A percentile compares a stretch with the other conserved stretches of the same genome.
Evolutionary conservation across 768 basidiomycete species (phyloP).

Genomic region (Cubamyces lactineus): DNA sequence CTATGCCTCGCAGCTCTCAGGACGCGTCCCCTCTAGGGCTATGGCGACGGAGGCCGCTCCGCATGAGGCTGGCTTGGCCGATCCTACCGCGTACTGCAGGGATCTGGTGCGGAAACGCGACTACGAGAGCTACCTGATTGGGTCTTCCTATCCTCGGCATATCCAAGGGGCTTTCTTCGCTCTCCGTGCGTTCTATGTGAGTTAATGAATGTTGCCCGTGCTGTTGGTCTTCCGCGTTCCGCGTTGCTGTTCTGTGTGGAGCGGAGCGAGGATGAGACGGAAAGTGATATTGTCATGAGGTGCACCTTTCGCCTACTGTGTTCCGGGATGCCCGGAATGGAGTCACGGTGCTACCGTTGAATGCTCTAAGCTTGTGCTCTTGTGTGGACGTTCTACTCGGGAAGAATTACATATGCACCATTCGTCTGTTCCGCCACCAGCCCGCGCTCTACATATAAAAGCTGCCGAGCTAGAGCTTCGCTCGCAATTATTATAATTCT

Average conservation of each 20-base stretch:
- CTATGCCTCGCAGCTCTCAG: background rate
- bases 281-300: no score
- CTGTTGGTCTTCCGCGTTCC: background rate
- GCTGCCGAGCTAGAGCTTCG: no score
- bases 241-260: background rate
- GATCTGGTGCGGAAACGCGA: conserved; percentile 77
- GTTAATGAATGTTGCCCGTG: conserved; percentile 37
- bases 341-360: no score
- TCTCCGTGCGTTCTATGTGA: conserved; percentile 81
- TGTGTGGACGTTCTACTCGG: no score
- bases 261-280: no score
- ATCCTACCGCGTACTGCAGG: conserved; percentile 63
- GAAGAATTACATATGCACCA: no score
- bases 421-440: no score
- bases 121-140: conserved; percentile 76
- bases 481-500: no score
- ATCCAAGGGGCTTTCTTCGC: conserved; percentile 73
- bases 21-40: background rate
- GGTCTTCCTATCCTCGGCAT: conserved; percentile 72
- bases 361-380: no score
- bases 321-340: no score
- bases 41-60: conserved; percentile 8
- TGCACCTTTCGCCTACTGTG: no score
- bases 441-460: no score
- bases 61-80: conserved; percentile 21